Base-by-base conservation (phyloP, 139 green algal genomes). In the Coelastrella sp. region DNA sequence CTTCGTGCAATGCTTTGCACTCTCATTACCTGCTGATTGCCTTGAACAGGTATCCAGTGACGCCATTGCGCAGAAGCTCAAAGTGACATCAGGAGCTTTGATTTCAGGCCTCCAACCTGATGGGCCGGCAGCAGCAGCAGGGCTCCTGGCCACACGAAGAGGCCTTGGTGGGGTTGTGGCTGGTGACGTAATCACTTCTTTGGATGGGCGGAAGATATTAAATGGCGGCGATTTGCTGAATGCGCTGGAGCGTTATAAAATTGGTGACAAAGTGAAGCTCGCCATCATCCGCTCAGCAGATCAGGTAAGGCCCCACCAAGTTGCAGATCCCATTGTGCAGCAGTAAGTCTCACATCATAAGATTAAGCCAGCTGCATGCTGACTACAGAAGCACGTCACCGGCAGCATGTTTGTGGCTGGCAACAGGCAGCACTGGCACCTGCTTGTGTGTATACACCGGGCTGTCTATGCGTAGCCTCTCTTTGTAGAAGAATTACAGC, bases 101-200 rank as follows among this genome's bases (percentile, higher is more conserved):
- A 88, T 97, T 35, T 95, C 97, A 78, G 87, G 81, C 5, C 91
- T 97, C 12, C 66, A 91, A 8, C 78, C 91, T 1, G 89, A 92
- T 49, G 91, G 90, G 0, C 70, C 93, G 14, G 96, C 96, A 8
- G 95, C 87, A 7, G 90, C 92, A 81, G 96, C 95, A 12, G 96
- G 96, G 6, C 87, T 98, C 59, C 89, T 97, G 66, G 49, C 91
- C 24, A 97, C 93, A 6, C 82, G 96, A 57, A 83, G 96, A 15
- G 89, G 89, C 19, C 89, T 98, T 22, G 90, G 89, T 1, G 96
- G 96, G 60, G 91, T 98, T 9, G 78, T 96, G 19, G 60, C 90
- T 59, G 95, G 95, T 6, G 95, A 97, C 75, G 92, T 97, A 4
- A 93, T 97, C 8, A 75, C 95, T 17, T 84, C 87, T 17, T 11